Base-by-base conservation (phyloP, 768 basidiomycete genomes). In the Tephrocybe sp. region DNA sequence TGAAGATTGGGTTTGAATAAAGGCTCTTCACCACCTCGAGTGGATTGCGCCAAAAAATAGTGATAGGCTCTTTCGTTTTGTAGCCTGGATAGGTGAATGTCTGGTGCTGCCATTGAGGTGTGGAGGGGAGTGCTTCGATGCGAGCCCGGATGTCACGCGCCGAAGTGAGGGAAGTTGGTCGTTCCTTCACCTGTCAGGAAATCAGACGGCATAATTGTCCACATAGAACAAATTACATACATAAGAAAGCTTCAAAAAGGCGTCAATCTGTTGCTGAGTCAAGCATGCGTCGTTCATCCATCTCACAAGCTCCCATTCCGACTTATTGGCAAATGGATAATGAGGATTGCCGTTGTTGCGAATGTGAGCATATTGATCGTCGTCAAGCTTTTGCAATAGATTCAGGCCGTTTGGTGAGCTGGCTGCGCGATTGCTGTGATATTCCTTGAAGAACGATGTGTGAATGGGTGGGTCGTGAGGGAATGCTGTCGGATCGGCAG, bases 51-150 rank as follows among this genome's bases (percentile, higher is more conserved):
- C n/a, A n/a, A n/a, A n/a, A n/a, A n/a, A n/a, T n/a, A n/a, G n/a
- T 45, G 11, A 47, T 36, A 10, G 45, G 45, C 10, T 34, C 20
- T n/a, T 45, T 45, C 21, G 45, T 47, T 18, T 32, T 32, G 45
- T 34, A 36, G 30, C 45, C 32, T 18, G 15, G 26, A 23, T 24
- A 28, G 5, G 23, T 10, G 26, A 30, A 18, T 20, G 21, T 28
- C 10, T 26, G 44, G 30, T 28, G 21, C 21, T 28, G 8, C 41
- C 45, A 47, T 32, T 25, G 8, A 11, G 45, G 45, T 18, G 18
- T 32, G 4, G 30, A 3, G 10, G 45, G 45, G 5, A 47, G 18
- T 10, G 36, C 36, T 21, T 32, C 26, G 10, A 25, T 14, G 3
- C 30, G 15, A 15, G 9, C n/a, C 4, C 34, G 34, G 9, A 36